Percentiles rank a stretch among this genome's conserved stretches.
Evolutionary conservation across 2,329 filamentous ascomycete genomes (phyloP).

Genomic region (Trichoderma koningii): DNA sequence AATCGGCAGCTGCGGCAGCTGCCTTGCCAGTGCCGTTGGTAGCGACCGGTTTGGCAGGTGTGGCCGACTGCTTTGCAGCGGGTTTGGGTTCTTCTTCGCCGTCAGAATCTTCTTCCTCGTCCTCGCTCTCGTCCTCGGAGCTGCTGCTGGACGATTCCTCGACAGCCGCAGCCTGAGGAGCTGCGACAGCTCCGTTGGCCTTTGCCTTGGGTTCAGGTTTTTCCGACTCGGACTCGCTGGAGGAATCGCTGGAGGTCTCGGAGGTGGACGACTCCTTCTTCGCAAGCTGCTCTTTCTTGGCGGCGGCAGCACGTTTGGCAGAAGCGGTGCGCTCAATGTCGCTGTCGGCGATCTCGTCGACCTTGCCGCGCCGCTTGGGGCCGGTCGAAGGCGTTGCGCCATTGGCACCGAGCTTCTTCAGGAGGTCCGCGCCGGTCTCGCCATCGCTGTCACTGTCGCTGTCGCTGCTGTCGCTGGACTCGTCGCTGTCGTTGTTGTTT

Average conservation of each 20-base stretch:
- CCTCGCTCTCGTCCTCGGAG: slow-evolving; percentile 26
- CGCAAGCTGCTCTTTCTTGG: slow-evolving; percentile 24
- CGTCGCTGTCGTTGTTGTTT: slow-evolving; percentile 38
- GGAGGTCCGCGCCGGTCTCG: slow-evolving; percentile 35
- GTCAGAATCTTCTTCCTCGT: slow-evolving; percentile 18
- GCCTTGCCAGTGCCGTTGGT: slow-evolving; percentile 11
- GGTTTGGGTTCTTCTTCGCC: slow-evolving; percentile 29
- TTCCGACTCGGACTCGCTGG: slow-evolving; percentile 25
- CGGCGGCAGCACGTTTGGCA: slow-evolving; percentile 31
- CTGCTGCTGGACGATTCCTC: slow-evolving; percentile 27
- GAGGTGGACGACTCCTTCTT: slow-evolving; percentile 27
- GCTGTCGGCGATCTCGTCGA: slow-evolving; percentile 48
- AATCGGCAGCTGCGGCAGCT: not conserved
- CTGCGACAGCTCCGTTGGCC: slow-evolving; percentile 33
- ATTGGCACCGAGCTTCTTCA: slow-evolving; percentile 38
- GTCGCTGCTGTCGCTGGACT: slow-evolving; percentile 41
- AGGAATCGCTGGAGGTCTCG: slow-evolving; percentile 26
- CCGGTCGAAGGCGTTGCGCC: slow-evolving; percentile 27
- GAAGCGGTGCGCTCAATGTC: slow-evolving; percentile 43
- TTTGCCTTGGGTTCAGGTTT: slow-evolving; percentile 32
- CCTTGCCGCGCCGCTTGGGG: slow-evolving; percentile 38
- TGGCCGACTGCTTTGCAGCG: slow-evolving; percentile 2
- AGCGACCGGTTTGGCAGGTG: not conserved
- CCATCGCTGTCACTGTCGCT: slow-evolving; percentile 41
- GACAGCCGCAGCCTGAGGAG: slow-evolving; percentile 29